Percentiles rank a stretch among this genome's conserved stretches.
Conservation (phyloP, 176 grass and related monocot species). For the Miscanthus lutarioriparius region DNA sequence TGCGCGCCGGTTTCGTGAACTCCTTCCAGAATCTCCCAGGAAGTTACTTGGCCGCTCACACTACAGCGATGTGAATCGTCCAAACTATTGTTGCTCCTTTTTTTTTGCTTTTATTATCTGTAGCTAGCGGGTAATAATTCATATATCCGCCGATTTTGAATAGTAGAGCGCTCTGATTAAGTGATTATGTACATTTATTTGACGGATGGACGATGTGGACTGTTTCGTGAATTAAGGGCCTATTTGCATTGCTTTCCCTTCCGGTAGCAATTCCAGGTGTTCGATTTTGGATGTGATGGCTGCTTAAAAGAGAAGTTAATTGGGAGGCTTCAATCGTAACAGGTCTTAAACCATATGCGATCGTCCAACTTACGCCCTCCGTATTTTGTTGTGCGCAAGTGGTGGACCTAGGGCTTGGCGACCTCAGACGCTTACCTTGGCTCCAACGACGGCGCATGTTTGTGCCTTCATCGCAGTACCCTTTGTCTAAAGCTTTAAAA, state of each 20-base stretch:
- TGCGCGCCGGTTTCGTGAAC: neutral
- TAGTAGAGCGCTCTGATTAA: neutral
- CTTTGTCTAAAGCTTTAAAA: neutral
- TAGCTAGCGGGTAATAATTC: neutral
- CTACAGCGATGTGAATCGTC: slow-evolving; percentile 9
- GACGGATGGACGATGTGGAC: neutral
- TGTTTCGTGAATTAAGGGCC: neutral
- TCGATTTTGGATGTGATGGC: neutral
- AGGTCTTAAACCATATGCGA: neutral
- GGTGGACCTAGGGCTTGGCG: too few relatives aligned
- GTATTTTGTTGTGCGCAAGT: neutral
- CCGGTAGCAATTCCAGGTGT: neutral
- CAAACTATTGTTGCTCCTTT: too few relatives aligned
- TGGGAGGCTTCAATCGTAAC: neutral
- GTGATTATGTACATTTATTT: neutral
- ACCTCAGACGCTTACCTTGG: neutral
- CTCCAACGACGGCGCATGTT: neutral
- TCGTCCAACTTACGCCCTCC: neutral
- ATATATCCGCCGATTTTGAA: neutral
- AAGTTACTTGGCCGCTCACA: slow-evolving; percentile 8
- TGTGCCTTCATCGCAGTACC: neutral
- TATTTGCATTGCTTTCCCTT: neutral
- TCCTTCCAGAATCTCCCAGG: slow-evolving; percentile 1
- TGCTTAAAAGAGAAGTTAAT: too few relatives aligned
- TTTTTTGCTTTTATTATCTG: neutral